Evolutionary conservation across 1,139 yeast genomes (phyloP), one percentile per base, ranked within the genome.

Genomic region (Kodamaea alishanica): DNA sequence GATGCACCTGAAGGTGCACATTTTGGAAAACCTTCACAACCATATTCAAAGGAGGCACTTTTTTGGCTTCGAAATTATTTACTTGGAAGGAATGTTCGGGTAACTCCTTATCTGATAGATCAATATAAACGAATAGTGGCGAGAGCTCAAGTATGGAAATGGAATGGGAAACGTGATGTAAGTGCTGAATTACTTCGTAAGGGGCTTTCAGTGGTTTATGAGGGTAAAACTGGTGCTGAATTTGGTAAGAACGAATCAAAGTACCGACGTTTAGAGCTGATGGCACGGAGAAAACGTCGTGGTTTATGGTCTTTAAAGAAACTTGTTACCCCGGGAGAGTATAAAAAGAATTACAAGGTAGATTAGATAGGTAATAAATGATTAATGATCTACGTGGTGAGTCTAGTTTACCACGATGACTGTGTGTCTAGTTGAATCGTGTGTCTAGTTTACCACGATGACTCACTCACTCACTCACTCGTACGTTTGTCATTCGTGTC

Each of bases 1-100:
- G 99, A 92, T 68, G 98, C 99, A 0, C 99, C 99, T 1, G 99
- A 92, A 57, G 66, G 95, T 31, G 78, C 95, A 2, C 97, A 92
- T 66, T 92, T 88, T 63, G 99, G 99, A 1, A 85, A 85, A 47
- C 90, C 95, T 0, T 85, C 96, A 0, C 98, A 92, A 56, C 95
- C 95, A 0, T 84, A 65, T 55, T 79, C 95, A 26, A 87, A 81
- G 35, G 97, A 92, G 47, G 94, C 97, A 0, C 62, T 90, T 42
- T 54, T 55, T 4, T 92, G 97, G 96, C 67, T 92, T 27, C 67
- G 82, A 32, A 51, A 63, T 11, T 84, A 77, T 50, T 55, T 90
- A 1, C 55, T 82, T 37, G 92, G 94, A 1, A 70, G 77, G 34
- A 69, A 73, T 41, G 83, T 90, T 7, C 76, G 84, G 42, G 75